Base-by-base conservation (phyloP, 192 early-diverging fungal species). In the Entomortierella parvispora region DNA sequence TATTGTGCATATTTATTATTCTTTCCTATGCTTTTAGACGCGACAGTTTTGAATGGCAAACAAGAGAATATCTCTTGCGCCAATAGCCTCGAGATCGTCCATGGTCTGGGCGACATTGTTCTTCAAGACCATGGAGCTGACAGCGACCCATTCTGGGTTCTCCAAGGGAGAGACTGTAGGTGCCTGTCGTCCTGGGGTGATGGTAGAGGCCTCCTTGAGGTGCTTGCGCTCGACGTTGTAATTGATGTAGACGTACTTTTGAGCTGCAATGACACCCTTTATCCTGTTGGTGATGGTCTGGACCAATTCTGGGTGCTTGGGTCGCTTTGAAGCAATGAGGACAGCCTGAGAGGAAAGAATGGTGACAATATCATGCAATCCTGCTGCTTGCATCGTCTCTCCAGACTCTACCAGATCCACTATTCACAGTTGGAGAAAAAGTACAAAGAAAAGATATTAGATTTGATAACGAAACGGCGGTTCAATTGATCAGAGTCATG, bases 371-470 rank as follows among this genome's bases (percentile, higher is more conserved):
- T 92, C 89, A 74, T 94, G 91, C 22, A 99, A 87, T n/a, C 96
- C 96, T 18, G 97, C 97, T 22, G 95, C 97, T 48, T 95, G 89
- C 97, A 99, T 99, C n/a, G 97, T 99, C 60, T 99, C 97, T 62
- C 97, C 97, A 22, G 94, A 95, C 84, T 98, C 97, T 26, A 76
- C 72, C 52, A 76, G 31, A 58, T 76, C 72, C 2, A 76, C 72
- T 76, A 49, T 20, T 23, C 10, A 26, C 5, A 40, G 12, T 63
- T 34, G 2, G 18, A 54, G 20, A 45, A 22, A 34, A 33, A 25
- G 37, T 40, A 12, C 12, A 9, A 40, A 4, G 8, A 20, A 56
- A 5, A 22, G 28, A 14, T 17, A 37, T 51, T 47, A 65, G 59
- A 57, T 54, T 51, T 52, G 40, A 57, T 58, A 69, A 69, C 34